Percentiles rank a stretch among this genome's conserved stretches.
Evolutionary conservation across 179 eudicot species (phyloP).

Genomic region (Patellifolia procumbens): DNA sequence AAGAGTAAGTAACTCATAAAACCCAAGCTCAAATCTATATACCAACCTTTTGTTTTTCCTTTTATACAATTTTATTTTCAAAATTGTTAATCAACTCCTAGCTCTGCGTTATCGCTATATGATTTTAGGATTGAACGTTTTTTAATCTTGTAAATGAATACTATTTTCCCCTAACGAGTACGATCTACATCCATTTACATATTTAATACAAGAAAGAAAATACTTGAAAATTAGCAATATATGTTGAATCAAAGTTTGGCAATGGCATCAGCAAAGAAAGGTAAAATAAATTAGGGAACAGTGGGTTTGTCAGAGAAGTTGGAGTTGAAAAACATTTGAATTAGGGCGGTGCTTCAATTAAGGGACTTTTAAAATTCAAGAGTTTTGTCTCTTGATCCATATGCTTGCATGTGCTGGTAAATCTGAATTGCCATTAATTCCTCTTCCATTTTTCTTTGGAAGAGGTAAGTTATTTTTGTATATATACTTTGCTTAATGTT

Average conservation of each 20-base stretch:
- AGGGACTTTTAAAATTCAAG: constrained; percentile 27
- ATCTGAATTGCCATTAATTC: constrained; percentile 3
- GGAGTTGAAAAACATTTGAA: constrained; percentile 22
- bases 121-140: no score
- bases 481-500: not conserved
- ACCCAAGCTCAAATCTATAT: no score
- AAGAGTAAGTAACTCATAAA: no score
- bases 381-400: constrained; percentile 29
- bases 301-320: constrained; percentile 27
- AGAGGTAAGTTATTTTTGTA: not conserved
- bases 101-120: no score
- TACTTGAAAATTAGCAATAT: not conserved
- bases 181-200: not conserved
- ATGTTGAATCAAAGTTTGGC: constrained; percentile 1
- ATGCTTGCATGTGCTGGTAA: constrained; percentile 37
- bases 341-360: constrained; percentile 41
- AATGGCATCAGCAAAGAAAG: constrained; percentile 1
- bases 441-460: not conserved
- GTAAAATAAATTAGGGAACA: constrained; percentile 6
- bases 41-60: no score
- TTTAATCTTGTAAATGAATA: no score
- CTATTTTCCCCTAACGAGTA: no score
- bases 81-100: no score
- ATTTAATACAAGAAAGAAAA: not conserved
- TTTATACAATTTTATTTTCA: no score